A percentile compares a stretch with the other conserved stretches of the same genome.
phyloP scores from a whole-genome alignment of 805 yeast genomes.

The Candida oleophila region DNA sequence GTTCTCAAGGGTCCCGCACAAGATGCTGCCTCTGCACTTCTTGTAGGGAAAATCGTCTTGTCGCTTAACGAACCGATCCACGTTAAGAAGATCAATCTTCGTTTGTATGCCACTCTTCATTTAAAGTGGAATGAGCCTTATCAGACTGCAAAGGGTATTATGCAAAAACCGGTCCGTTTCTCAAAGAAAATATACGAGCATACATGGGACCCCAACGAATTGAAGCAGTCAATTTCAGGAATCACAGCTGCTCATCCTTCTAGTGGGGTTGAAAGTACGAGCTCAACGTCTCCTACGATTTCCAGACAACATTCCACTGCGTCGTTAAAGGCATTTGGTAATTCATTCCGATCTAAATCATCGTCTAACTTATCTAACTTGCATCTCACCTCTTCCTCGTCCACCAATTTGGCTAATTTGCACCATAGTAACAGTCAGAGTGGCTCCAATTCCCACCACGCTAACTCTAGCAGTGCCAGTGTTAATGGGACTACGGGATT shows the following conservation, averaged over 20 bases:
- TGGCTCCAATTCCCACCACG: slow-evolving; percentile 5
- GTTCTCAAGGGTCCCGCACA: slow-evolving; percentile 75
- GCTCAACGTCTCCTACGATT: slow-evolving; percentile 26
- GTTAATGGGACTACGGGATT: slow-evolving; percentile 54
- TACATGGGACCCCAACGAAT: slow-evolving; percentile 69
- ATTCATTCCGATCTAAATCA: slow-evolving; percentile 35
- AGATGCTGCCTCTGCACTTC: slow-evolving; percentile 73
- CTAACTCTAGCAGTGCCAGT: slow-evolving; percentile 7
- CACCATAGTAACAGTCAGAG: slow-evolving; percentile 2
- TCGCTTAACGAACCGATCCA: slow-evolving; percentile 73
- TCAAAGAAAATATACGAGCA: slow-evolving; percentile 72
- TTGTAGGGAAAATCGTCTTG: slow-evolving; percentile 77
- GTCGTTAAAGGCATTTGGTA: slow-evolving; percentile 40
- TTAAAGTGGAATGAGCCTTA: slow-evolving; percentile 62
- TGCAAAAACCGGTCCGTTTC: slow-evolving; percentile 48
- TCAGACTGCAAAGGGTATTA: slow-evolving; percentile 45
- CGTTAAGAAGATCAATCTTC: slow-evolving; percentile 61
- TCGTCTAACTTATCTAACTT: slow-evolving; percentile 12
- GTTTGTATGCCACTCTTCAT: slow-evolving; percentile 65
- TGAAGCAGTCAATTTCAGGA: slow-evolving; percentile 40
- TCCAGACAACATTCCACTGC: slow-evolving; percentile 43
- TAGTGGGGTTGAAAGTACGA: slow-evolving; percentile 7
- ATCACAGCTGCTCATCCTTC: slow-evolving; percentile 6
- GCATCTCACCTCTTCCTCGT: slow-evolving; percentile 11
- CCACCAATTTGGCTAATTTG: slow-evolving; percentile 13